Base-by-base conservation (phyloP, 2,329 filamentous ascomycete species). In the Arthrocladium fulminans region DNA sequence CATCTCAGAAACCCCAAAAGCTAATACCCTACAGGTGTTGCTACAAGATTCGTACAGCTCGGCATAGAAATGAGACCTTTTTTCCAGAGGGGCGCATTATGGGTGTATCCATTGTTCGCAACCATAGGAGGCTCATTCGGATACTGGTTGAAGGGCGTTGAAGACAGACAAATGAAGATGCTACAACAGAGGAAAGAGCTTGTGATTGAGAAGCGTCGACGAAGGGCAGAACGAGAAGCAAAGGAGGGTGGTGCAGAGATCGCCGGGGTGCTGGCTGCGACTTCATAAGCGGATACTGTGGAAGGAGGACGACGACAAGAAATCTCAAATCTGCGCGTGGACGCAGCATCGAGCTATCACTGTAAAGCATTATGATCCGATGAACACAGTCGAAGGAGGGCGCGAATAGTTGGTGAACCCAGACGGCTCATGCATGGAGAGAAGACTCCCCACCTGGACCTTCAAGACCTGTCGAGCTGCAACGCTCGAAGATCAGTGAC, bases 41-140 rank as follows among this genome's bases (percentile, higher is more conserved):
- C 86, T 65, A 84, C 89, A 64, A 86, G 90, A 61, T 79, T 92
- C 70, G 96, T 89, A 87, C 92, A 97, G 71, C 83, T 98, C 67
- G 92, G 90, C 64, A 92, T 98, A 67, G 88, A 98, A 74, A 95
- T 94, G 88, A 88, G 89, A 54, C 92, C 90, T 45, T 83, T 96
- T 69, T 87, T 97, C 77, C 83, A 84, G 71, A 80, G 77, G 63
- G 76, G 84, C 65, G 85, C 84, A 48, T 80, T 95, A 62, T 94
- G 88, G 85, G 88, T 81, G 45, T 98, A 95, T 73, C 92, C 92
- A 48, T 71, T 90, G 60, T 98, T 92, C 70, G 89, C 83, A 51
- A 79, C 79, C 59, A 80, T 88, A 55, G 89, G 89, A 60, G 89
- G 83, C 60, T 87, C 84, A 70, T 96, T 97, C 71, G 92, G 92